Base-by-base conservation (phyloP, 352 stramenopile species). In the Phytopythium montanum region DNA sequence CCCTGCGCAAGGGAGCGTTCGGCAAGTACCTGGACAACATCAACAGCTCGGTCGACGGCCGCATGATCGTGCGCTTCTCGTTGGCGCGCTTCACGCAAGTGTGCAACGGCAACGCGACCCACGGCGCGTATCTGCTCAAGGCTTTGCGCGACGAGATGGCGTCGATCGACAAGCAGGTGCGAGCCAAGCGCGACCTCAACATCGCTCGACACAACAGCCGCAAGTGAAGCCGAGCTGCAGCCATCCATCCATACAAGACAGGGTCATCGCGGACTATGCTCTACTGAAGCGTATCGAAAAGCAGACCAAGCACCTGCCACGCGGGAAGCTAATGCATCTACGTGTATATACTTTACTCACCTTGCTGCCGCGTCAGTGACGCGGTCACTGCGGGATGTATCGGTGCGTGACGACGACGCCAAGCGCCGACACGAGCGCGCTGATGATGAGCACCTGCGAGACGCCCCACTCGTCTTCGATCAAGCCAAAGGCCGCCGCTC, bases 401-500 rank as follows among this genome's bases (percentile, higher is more conserved):
- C 73, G 72, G 60, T 82, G 72, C 10, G 81, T 94, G 33, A 92
- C 64, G 31, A 88, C 41, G 1, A 79, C 74, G 7, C 79, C 85
- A 1, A 92, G 61, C 9, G 83, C 13, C 41, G 85, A 90, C 36
- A 92, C 71, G 16, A 78, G 59, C 5, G 70, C 71, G 33, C 81
- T 90, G 29, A 88, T 58, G 6, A 75, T 56, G 26, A 94, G 65
- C 28, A 94, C 76, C 23, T 75, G 62, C 18, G 71, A 75, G 38
- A 94, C 81, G 21, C 81, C 79, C 54, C 69, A 84, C 5, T 68
- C 64, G 54, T 73, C 70, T 65, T 90, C 75, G 41, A 92, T 77
- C 45, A 87, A 60, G 5, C 81, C 79, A 53, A 88, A 92, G 6
- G 81, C 63, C 8, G 78, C 79, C 6, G 81, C 81, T 2, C 80